Evolutionary conservation across 495 filamentous ascomycete genomes (phyloP).

Genomic region (Aspergillus mulundensis): DNA sequence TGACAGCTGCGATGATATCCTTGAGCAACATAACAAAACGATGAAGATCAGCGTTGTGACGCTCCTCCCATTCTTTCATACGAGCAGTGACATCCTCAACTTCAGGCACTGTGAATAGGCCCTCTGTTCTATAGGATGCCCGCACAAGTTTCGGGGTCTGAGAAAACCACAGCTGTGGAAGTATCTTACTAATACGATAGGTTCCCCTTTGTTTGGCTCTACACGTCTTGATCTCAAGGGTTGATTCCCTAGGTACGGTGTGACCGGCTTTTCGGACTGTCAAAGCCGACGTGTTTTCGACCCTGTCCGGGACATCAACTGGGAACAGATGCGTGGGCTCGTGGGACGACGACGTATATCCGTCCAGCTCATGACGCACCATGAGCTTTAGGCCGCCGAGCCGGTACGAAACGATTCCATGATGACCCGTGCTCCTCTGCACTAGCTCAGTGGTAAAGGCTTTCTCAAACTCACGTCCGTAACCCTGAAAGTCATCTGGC

Average conservation of each 20-base stretch:
- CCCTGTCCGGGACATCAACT: too few species aligned
- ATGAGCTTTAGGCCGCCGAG: constrained; percentile 42
- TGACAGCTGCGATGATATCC: constrained; percentile 30
- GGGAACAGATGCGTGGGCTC: too few species aligned
- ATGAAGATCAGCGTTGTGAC: constrained; percentile 30
- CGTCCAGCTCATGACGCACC: constrained; percentile 47
- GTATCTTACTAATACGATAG: constrained; percentile 27
- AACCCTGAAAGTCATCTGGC: constrained; percentile 38
- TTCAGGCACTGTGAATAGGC: constrained; percentile 33
- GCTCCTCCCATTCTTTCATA: constrained; percentile 36
- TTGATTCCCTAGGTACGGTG: constrained; percentile 29
- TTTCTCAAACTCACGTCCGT: constrained; percentile 48
- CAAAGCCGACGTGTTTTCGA: too few species aligned
- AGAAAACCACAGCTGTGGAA: constrained; percentile 47
- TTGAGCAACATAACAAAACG: constrained; percentile 32
- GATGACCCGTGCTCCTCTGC: constrained; percentile 40
- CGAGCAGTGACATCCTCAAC: constrained; percentile 35
- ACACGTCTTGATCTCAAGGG: constrained; percentile 48
- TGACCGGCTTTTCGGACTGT: constrained; percentile 34
- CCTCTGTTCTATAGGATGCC: constrained; percentile 38
- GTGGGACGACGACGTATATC: constrained; percentile 24
- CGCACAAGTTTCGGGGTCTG: constrained; percentile 47
- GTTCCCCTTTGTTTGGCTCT: too few species aligned
- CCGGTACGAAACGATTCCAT: constrained; percentile 44
- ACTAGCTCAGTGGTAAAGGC: constrained; percentile 38